These are phyloP conservation scores for Grammothele lineata DNA, from an alignment of 768 basidiomycete genomes.

Conservation along the genomic window DNA sequence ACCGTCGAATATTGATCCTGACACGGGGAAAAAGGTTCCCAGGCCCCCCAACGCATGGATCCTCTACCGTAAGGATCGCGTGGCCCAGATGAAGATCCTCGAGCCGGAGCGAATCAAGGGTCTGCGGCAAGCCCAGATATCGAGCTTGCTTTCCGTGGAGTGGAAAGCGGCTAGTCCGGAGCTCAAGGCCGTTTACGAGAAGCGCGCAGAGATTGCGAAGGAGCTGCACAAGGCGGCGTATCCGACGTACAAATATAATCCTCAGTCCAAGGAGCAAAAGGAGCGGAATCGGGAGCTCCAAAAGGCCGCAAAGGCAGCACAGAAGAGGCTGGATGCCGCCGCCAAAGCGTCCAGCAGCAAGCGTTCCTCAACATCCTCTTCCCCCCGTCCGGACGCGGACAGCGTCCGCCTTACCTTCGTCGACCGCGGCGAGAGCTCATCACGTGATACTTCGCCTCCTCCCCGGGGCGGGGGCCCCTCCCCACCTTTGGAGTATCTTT, in stretches of 20 bases:
- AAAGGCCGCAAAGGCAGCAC: slow-evolving; percentile 7
- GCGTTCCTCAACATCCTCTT: background rate
- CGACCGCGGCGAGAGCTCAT: no score
- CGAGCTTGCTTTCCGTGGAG: background rate
- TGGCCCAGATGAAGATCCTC: background rate
- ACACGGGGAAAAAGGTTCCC: slow-evolving; percentile 2
- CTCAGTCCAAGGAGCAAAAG: slow-evolving; percentile 21
- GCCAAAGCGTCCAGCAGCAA: background rate
- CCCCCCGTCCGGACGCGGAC: no score
- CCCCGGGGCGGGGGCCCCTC: no score
- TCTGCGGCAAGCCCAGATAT: slow-evolving; percentile 9
- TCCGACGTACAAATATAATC: slow-evolving; percentile 26
- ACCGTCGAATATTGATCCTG: no score
- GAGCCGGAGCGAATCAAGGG: background rate
- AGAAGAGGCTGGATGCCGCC: slow-evolving; percentile 1
- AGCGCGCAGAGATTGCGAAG: slow-evolving; percentile 17
- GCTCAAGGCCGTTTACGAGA: slow-evolving; percentile 10
- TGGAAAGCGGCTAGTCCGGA: slow-evolving; percentile 3
- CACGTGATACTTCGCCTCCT: no score
- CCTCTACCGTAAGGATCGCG: slow-evolving; percentile 15
- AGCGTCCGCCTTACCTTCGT: no score
- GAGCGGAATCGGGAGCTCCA: slow-evolving; percentile 3
- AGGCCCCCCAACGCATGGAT: slow-evolving; percentile 20
- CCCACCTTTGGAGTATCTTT: no score
- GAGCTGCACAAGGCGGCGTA: slow-evolving; percentile 20